Conservation (phyloP, 495 filamentous ascomycete genomes). For the Penicillium paxilli region DNA sequence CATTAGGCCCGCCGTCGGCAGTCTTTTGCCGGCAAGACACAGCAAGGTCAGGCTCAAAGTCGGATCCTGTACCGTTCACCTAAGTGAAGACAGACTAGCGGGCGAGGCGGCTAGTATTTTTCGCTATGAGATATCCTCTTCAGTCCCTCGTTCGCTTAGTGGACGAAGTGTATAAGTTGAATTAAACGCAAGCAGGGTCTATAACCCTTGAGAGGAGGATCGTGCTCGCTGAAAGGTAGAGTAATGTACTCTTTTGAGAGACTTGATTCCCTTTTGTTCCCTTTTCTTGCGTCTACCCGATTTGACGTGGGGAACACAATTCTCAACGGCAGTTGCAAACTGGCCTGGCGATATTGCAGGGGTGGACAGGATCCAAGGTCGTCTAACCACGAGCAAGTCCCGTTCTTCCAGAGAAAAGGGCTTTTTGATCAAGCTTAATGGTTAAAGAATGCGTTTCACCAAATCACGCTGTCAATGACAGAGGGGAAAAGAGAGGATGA, state of each 20-base stretch:
- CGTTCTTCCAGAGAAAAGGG: constrained; percentile 25
- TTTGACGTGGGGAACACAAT: constrained; percentile 26
- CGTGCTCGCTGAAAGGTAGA: neutral
- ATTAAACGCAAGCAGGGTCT: neutral
- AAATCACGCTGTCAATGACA: too few species aligned
- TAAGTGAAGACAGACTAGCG: neutral
- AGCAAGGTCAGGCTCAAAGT: constrained; percentile 26
- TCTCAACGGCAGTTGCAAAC: constrained; percentile 35
- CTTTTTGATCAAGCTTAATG: neutral
- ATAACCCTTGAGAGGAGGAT: neutral
- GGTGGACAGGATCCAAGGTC: constrained; percentile 14
- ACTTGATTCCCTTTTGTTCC: constrained; percentile 5
- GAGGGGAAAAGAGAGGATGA: too few species aligned
- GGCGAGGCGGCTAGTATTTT: neutral
- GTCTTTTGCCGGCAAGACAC: constrained; percentile 26
- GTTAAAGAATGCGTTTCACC: neutral
- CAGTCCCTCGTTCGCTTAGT: neutral
- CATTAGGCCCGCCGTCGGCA: constrained; percentile 27
- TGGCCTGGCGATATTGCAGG: constrained; percentile 23
- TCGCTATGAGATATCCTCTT: neutral
- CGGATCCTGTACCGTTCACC: constrained; percentile 9
- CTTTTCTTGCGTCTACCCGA: constrained; percentile 2
- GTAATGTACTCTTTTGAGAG: neutral
- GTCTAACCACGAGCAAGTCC: constrained; percentile 9
- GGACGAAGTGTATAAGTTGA: neutral